Evolutionary conservation across 345 rosid genomes (phyloP).

Genomic region (Sisymbrium altissimum): DNA sequence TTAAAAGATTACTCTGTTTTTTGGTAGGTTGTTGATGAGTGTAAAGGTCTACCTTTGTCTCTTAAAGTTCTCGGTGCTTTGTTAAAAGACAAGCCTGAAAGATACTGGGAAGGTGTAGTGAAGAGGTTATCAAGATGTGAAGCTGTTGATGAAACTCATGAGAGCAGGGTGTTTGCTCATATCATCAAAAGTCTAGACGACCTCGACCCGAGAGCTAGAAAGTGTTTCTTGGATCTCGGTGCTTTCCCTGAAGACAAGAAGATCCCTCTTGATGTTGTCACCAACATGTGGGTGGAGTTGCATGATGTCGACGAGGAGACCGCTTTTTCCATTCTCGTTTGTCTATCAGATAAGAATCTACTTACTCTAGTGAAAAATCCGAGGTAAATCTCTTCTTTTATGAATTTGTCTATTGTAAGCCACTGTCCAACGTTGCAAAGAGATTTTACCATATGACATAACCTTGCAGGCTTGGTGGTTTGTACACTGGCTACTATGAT

Average conservation of each 20-base stretch:
- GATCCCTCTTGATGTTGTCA: slow-evolving; percentile 77
- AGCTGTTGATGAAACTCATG: not conserved
- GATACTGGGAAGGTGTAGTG: not conserved
- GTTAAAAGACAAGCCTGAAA: not conserved
- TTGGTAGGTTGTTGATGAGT: not conserved
- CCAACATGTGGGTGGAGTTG: slow-evolving; percentile 71
- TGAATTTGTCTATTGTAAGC: not conserved
- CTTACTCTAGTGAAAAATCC: slow-evolving; percentile 68
- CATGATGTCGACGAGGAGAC: slow-evolving; percentile 57
- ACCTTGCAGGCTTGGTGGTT: slow-evolving; percentile 57
- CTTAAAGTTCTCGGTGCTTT: not conserved
- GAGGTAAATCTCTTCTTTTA: not conserved
- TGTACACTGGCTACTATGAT: slow-evolving; percentile 65
- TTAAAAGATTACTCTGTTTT: not conserved
- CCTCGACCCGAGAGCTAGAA: slow-evolving; percentile 49
- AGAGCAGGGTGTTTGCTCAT: not conserved
- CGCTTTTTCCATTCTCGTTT: slow-evolving; percentile 62
- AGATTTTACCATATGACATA: not conserved
- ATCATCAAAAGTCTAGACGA: slow-evolving; percentile 33
- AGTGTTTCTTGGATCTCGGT: slow-evolving; percentile 82
- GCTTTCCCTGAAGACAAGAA: slow-evolving; percentile 89
- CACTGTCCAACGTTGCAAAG: too few relatives aligned
- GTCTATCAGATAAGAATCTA: slow-evolving; percentile 75
- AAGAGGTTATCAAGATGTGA: not conserved
- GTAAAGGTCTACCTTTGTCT: not conserved